Evolutionary conservation across 2,329 filamentous ascomycete species (phyloP).

Genomic region (Elsinoe fawcettii): DNA sequence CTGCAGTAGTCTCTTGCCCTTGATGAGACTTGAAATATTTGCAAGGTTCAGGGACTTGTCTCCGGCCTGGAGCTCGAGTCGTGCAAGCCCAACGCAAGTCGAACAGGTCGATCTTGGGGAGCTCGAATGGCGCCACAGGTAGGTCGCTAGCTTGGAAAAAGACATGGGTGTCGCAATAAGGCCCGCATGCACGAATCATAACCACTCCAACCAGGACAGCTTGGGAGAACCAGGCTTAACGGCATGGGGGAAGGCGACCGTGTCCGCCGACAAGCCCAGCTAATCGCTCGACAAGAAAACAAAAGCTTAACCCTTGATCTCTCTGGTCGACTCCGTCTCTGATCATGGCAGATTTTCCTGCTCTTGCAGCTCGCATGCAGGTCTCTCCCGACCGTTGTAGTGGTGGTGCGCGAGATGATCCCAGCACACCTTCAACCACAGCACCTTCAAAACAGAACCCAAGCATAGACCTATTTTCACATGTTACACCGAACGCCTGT

Average conservation of each 20-base stretch:
- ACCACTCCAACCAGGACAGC: slow-evolving; percentile 1
- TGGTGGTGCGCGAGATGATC: neutral
- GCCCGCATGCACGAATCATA: slow-evolving; percentile 1
- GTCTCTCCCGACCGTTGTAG: neutral
- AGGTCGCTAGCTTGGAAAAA: neutral
- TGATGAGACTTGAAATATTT: neutral
- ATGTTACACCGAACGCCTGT: neutral
- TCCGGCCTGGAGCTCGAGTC: neutral
- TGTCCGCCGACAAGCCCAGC: neutral
- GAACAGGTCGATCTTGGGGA: neutral
- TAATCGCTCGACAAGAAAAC: neutral
- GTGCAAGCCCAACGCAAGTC: neutral
- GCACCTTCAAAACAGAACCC: neutral
- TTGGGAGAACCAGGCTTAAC: neutral
- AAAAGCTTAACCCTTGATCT: neutral
- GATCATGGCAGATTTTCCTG: neutral
- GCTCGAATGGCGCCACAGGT: slow-evolving; percentile 5
- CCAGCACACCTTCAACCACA: slow-evolving; percentile 2
- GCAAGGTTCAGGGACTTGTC: neutral
- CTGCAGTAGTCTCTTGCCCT: neutral
- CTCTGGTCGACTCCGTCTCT: neutral
- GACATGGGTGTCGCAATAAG: slow-evolving; percentile 11
- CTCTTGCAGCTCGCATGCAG: neutral
- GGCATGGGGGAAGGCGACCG: neutral
- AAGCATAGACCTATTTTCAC: slow-evolving; percentile 5